Percentiles rank a stretch among this genome's conserved stretches.
These are phyloP conservation scores for Saccharomycopsis sp. DNA, from an alignment of 805 yeast species.

Conservation along the genomic window DNA sequence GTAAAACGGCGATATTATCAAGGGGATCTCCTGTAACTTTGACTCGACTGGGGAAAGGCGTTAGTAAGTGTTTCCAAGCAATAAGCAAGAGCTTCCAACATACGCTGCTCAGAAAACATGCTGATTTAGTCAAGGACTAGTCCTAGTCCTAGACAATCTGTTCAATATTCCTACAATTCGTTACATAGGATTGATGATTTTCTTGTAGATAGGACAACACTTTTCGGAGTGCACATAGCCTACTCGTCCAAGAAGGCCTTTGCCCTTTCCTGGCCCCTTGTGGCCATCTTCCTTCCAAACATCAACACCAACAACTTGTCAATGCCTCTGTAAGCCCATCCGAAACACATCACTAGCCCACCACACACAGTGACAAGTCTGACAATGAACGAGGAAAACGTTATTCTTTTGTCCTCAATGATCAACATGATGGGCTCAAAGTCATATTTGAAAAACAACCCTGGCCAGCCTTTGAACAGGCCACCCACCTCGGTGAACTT, in stretches of 20 bases:
- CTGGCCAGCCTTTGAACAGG: constrained; percentile 45
- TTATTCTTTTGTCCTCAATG: constrained; percentile 60
- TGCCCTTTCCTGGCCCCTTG: constrained; percentile 19
- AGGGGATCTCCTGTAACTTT: constrained; percentile 44
- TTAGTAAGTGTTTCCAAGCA: too few species aligned
- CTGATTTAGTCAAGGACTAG: too few species aligned
- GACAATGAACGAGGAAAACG: constrained; percentile 70
- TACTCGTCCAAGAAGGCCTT: constrained; percentile 13
- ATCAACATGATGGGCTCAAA: constrained; percentile 78
- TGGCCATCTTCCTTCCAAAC: constrained; percentile 47
- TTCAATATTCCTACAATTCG: too few species aligned
- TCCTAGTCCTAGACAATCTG: too few species aligned
- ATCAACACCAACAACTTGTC: constrained; percentile 45
- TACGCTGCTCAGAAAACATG: too few species aligned
- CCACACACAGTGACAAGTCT: constrained; percentile 76
- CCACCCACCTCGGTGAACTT: constrained; percentile 2
- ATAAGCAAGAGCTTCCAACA: too few species aligned
- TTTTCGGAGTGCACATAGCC: too few species aligned
- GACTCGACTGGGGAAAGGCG: constrained; percentile 13
- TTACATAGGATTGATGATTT: too few species aligned
- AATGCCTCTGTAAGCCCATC: constrained; percentile 50
- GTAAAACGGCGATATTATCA: constrained; percentile 42
- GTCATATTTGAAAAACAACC: constrained; percentile 74
- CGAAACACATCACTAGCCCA: constrained; percentile 63
- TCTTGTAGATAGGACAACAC: too few species aligned